Percentiles rank a stretch among this genome's conserved stretches.
Conservation (phyloP, 192 early-diverging fungal genomes). For the Entomortierella chlamydospora region DNA sequence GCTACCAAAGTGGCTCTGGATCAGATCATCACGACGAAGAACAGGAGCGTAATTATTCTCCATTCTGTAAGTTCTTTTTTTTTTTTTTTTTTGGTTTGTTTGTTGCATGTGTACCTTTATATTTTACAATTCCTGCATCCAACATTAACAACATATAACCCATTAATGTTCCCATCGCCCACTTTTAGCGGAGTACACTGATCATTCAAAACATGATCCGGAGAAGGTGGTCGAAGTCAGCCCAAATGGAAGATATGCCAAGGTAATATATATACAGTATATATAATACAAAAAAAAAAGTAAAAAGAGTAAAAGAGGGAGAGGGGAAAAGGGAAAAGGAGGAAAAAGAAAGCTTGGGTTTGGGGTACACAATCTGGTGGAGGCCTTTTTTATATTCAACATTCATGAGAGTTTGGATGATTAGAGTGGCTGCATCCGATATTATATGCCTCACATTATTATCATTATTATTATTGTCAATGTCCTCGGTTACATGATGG, state of each 20-base stretch:
- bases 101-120: background rate
- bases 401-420: background rate
- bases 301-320: background rate
- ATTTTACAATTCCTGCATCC: no score
- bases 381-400: conserved; percentile 2
- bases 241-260: conserved; percentile 62
- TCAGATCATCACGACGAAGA: conserved; percentile 51
- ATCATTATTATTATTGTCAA: background rate
- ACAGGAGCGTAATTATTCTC: conserved; percentile 31
- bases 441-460: background rate
- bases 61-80: conserved; percentile 31
- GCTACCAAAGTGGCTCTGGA: conserved; percentile 36
- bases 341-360: conserved; percentile 3
- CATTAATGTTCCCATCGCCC: background rate
- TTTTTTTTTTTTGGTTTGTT: background rate
- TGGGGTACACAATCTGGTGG: conserved; percentile 1
- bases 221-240: conserved; percentile 69
- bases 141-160: background rate
- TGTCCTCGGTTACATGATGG: no score
- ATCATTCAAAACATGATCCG: conserved; percentile 63
- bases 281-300: background rate
- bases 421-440: background rate
- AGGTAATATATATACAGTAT: conserved; percentile 37
- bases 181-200: conserved; percentile 52
- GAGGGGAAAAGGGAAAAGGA: background rate